Conservation (phyloP, 2,329 filamentous ascomycete species). For the Lachnellula subtilissima region DNA sequence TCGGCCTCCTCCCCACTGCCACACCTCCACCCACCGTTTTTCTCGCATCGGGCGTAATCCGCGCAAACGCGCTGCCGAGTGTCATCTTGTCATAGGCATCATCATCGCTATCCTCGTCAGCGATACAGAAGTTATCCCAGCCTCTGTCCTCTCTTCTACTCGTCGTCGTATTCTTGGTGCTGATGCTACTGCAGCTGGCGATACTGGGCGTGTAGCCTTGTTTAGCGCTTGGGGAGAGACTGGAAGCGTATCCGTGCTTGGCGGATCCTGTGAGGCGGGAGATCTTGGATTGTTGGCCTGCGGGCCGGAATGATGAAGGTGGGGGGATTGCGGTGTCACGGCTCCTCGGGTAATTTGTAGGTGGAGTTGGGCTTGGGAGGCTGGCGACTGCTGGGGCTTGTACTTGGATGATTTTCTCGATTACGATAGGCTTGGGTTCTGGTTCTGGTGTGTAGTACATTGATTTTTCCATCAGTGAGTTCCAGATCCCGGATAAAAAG, state of each 20-base stretch:
- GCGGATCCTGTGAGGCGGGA: constrained; percentile 7
- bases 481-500: constrained; percentile 50
- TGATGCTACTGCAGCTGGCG: constrained; percentile 4
- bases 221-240: constrained; percentile 3
- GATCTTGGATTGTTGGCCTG: constrained; percentile 10
- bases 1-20: neutral
- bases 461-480: constrained; percentile 42
- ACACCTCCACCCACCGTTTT: neutral
- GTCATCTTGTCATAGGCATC: constrained; percentile 32
- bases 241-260: constrained; percentile 8
- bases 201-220: constrained; percentile 11
- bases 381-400: constrained; percentile 5
- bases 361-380: neutral
- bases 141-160: constrained; percentile 3
- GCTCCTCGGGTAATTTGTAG: neutral
- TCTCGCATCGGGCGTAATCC: constrained; percentile 13
- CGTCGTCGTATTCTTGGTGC: constrained; percentile 9
- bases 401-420: constrained; percentile 10
- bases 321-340: neutral
- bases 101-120: constrained; percentile 31
- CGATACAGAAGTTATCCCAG: constrained; percentile 30
- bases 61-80: constrained; percentile 20
- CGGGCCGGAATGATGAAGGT: constrained; percentile 2
- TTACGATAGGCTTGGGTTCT: constrained; percentile 17
- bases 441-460: constrained; percentile 43